Base-by-base conservation (phyloP, 345 rosid genomes). In the Hevea brasiliensis region DNA sequence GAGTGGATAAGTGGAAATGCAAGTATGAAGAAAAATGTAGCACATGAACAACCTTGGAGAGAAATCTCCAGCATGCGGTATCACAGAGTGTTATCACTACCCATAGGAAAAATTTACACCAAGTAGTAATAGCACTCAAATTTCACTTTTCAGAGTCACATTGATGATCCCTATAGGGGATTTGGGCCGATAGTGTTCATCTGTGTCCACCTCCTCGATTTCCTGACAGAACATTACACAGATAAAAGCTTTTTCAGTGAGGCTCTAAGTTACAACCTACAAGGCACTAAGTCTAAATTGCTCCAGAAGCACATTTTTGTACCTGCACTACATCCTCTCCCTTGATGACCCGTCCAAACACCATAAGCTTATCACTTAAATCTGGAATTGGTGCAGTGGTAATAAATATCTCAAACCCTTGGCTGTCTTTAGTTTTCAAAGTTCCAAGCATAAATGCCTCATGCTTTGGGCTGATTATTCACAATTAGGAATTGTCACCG, bases 121-220 rank as follows among this genome's bases (percentile, higher is more conserved):
- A 32, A 18, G 8, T 41, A 11, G 10, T 37, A 26, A 18, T 6
- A 54, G 41, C 8, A 35, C 29, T 85, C 83, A 92, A 47, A 82
- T 62, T 63, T 89, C 87, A 35, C 73, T 89, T 77, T 89, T 88
- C 71, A 92, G 82, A 67, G 81, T 76, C 78, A 86, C 84, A 7
- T 71, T 60, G 77, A 51, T 71, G 83, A 94, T 94, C 80, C 79
- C 85, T 58, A 90, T 76, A 6, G 83, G 73, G 60, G 95, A 88
- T 83, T 89, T 94, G 53, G 97, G 97, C 77, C 81, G 88, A 74
- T 83, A 92, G 73, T 85, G 93, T 77, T 90, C 97, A 79, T 94
- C 98, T 18, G 98, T 94, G 82, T 92, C 93, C 69, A 92, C 92
- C 87, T 94, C 98, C 75, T 94, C 98, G 18, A 92, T 94, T 88